phyloP scores from a whole-genome alignment of 2,329 filamentous ascomycete genomes.

The Scopulariopsis brevicaulis region DNA sequence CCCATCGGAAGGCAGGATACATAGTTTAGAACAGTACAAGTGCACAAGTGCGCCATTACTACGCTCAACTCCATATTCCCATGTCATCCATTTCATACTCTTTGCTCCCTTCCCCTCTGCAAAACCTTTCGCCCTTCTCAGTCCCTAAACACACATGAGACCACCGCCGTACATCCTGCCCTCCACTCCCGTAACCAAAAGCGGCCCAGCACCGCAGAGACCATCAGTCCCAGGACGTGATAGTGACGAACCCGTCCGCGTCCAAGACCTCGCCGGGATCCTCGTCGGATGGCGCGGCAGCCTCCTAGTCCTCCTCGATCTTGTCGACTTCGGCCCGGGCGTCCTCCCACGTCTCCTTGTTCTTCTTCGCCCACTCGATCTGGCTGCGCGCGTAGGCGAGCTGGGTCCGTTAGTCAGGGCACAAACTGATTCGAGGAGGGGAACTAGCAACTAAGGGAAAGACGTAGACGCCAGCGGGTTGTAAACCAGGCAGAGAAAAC shows the following conservation, averaged over 20 bases:
- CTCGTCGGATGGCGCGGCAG: not conserved
- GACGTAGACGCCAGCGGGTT: no score
- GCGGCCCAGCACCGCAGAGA: not conserved
- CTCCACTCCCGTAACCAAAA: not conserved
- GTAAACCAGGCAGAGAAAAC: not conserved
- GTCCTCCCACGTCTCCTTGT: conserved; percentile 86
- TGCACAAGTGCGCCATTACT: not conserved
- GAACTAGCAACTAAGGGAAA: not conserved
- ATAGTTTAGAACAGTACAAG: not conserved
- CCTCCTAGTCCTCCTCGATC: conserved; percentile 53
- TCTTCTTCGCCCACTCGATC: conserved; percentile 86
- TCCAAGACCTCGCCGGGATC: not conserved
- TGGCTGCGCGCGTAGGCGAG: conserved; percentile 87
- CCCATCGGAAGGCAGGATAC: no score
- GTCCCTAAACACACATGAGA: not conserved
- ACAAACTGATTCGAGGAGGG: not conserved
- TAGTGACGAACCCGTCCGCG: not conserved
- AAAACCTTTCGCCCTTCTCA: not conserved
- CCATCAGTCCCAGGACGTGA: not conserved
- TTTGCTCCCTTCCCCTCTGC: not conserved
- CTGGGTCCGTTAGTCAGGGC: conserved; percentile 32
- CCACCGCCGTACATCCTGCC: not conserved
- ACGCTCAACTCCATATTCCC: not conserved
- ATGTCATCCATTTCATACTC: not conserved
- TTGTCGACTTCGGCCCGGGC: conserved; percentile 79